Percentiles rank a stretch among this genome's conserved stretches.
Evolutionary conservation across 2,329 filamentous ascomycete genomes (phyloP).

Genomic region (Beauveria sp.): DNA sequence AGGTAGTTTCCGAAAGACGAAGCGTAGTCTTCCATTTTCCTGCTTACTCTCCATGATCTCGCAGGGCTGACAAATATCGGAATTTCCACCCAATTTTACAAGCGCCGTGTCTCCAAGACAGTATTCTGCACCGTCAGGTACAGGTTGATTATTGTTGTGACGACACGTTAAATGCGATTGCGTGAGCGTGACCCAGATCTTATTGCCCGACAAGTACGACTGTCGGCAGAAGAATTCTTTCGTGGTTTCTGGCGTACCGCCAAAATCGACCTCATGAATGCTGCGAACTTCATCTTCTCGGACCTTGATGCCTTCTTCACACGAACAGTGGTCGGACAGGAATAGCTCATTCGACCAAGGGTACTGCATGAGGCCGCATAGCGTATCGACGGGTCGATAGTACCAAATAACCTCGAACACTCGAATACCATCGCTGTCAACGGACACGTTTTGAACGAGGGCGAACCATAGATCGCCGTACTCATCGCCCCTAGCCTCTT

Average conservation of each 20-base stretch:
- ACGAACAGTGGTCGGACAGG: slow-evolving; percentile 69
- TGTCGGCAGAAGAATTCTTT: slow-evolving; percentile 62
- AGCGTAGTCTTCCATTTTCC: slow-evolving; percentile 20
- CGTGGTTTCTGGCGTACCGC: slow-evolving; percentile 36
- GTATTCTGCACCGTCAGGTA: slow-evolving; percentile 25
- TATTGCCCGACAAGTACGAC: slow-evolving; percentile 53
- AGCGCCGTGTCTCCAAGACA: slow-evolving; percentile 55
- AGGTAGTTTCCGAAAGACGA: slow-evolving; percentile 43
- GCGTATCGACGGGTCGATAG: slow-evolving; percentile 63
- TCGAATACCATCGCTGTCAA: slow-evolving; percentile 24
- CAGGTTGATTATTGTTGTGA: slow-evolving; percentile 20
- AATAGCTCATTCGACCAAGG: slow-evolving; percentile 68
- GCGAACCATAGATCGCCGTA: slow-evolving; percentile 59
- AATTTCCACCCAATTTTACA: slow-evolving; percentile 20
- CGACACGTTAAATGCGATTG: slow-evolving; percentile 47
- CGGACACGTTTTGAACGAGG: slow-evolving; percentile 53
- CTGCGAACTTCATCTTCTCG: slow-evolving; percentile 47
- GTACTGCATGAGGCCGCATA: slow-evolving; percentile 60
- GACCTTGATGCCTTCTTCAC: slow-evolving; percentile 41
- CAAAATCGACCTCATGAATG: slow-evolving; percentile 52
- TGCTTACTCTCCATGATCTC: slow-evolving; percentile 41
- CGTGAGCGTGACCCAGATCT: slow-evolving; percentile 54
- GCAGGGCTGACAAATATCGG: slow-evolving; percentile 48
- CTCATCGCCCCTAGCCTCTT: slow-evolving; percentile 32
- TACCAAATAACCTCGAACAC: slow-evolving; percentile 65